Evolutionary conservation across 441 rosid species (phyloP), one percentile per base, ranked within the genome.

Genomic region (Isatis lusitanica): DNA sequence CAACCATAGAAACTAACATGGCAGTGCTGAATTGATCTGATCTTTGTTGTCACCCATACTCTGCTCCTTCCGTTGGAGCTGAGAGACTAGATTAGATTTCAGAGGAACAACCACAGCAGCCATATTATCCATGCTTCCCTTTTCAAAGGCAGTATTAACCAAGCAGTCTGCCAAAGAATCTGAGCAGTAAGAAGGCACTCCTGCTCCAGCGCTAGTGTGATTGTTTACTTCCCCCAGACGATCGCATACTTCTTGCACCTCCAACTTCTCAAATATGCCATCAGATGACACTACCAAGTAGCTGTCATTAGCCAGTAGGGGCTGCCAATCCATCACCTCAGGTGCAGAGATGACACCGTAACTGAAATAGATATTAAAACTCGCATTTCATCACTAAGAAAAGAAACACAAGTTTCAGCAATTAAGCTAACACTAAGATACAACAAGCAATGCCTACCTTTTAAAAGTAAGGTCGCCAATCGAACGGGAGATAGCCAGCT

Each of bases 271-370:
- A 82, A 94, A 92, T 76, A 94, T 72, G 59, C 98, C 98, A 87
- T 94, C 98, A 21, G 98, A 84, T 72, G 96, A 97, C 76, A 85
- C 96, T 62, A 94, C 94, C 79, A 94, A 80, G 82, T 87, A 94
- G 71, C 92, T 89, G 82, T 94, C 94, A 73, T 89, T 94, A 64
- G 80, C 76, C 62, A 82, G 62, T 50, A 94, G 78, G 78, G 86
- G 83, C 73, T 83, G 88, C 97, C 98, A 94, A 75, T 89, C 94
- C 65, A 83, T 84, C 78, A 94, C 90, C 86, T 94, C 97, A 2
- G 98, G 98, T 71, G 85, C 85, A 65, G 98, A 86, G 71, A 87
- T 94, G 71, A 94, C 97, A 68, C 98, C 98, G 65, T 83, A 92
- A 61, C 97, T 94, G 83, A 77, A 50, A 39, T 44, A 57, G 18